Conservation (phyloP, 2,329 filamentous ascomycete species). For the Ceratocystis diversiconidia region DNA sequence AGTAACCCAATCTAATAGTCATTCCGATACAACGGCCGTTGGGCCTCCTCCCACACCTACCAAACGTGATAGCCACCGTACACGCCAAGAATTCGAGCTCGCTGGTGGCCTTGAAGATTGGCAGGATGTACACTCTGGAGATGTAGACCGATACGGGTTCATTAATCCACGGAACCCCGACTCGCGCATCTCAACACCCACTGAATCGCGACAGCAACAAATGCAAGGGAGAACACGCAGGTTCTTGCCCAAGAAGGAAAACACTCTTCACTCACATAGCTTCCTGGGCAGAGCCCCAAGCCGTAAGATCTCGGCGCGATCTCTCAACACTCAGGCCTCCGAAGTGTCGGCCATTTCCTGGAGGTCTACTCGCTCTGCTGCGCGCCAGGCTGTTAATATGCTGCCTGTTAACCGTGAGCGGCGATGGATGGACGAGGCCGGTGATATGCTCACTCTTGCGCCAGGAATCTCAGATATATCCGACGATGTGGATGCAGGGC, state of each 20-base stretch:
- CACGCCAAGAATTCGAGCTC: slow-evolving; percentile 32
- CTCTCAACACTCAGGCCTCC: slow-evolving; percentile 43
- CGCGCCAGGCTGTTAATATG: slow-evolving; percentile 44
- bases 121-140: slow-evolving; percentile 46
- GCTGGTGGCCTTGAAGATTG: slow-evolving; percentile 52
- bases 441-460: slow-evolving; percentile 50
- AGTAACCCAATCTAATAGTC: slow-evolving; percentile 17
- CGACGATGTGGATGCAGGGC: slow-evolving; percentile 41
- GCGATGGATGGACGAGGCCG: slow-evolving; percentile 48
- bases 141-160: slow-evolving; percentile 56
- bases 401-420: slow-evolving; percentile 48
- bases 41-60: slow-evolving; percentile 29
- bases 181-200: slow-evolving; percentile 30
- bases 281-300: slow-evolving; percentile 33
- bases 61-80: slow-evolving; percentile 30
- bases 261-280: slow-evolving; percentile 15
- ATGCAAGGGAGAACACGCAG: slow-evolving; percentile 26
- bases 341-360: slow-evolving; percentile 37
- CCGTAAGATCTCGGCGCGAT: slow-evolving; percentile 43
- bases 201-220: slow-evolving; percentile 22
- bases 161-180: slow-evolving; percentile 32
- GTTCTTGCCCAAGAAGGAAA: slow-evolving; percentile 27
- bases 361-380: slow-evolving; percentile 39
- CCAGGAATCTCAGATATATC: slow-evolving; percentile 41
- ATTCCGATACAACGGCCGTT: slow-evolving; percentile 28